Evolutionary conservation across 116 monocot genomes (phyloP).

Genomic region (Papilionanthe hybrid): DNA sequence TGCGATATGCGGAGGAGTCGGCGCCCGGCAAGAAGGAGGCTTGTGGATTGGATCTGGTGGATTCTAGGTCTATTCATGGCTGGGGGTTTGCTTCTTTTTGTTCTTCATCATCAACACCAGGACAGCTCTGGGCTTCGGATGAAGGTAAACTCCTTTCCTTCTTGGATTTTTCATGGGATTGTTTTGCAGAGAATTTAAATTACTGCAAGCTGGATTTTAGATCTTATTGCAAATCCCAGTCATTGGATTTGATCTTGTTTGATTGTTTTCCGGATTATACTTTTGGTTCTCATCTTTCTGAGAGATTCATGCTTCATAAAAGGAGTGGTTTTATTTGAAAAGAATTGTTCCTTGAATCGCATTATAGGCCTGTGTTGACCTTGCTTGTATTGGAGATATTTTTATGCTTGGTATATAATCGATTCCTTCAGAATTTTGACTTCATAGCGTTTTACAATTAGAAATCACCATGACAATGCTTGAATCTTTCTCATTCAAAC

Average conservation of each 20-base stretch:
- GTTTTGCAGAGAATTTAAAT: not conserved
- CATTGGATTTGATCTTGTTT: conserved; percentile 1
- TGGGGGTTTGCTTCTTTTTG: conserved; percentile 56
- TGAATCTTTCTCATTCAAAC: not conserved
- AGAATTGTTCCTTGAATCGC: too few species aligned
- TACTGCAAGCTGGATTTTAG: not conserved
- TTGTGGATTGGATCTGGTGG: conserved; percentile 70
- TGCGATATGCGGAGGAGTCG: conserved; percentile 66
- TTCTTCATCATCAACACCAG: conserved; percentile 53
- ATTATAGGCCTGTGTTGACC: too few species aligned
- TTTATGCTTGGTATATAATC: too few species aligned
- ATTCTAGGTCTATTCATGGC: conserved; percentile 41
- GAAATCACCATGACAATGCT: not conserved
- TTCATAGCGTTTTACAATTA: not conserved
- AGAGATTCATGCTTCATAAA: not conserved
- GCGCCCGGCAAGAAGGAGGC: conserved; percentile 56
- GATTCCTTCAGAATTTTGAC: too few species aligned
- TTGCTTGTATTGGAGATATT: too few species aligned
- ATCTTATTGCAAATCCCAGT: not conserved
- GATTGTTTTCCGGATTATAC: not conserved
- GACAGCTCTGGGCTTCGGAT: conserved; percentile 23
- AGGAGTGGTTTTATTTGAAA: too few species aligned
- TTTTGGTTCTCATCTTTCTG: not conserved
- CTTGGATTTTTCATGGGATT: not conserved
- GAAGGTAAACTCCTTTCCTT: conserved; percentile 17